Conservation (phyloP, 257 asterid genomes). For the Voacanga thouarsii region DNA sequence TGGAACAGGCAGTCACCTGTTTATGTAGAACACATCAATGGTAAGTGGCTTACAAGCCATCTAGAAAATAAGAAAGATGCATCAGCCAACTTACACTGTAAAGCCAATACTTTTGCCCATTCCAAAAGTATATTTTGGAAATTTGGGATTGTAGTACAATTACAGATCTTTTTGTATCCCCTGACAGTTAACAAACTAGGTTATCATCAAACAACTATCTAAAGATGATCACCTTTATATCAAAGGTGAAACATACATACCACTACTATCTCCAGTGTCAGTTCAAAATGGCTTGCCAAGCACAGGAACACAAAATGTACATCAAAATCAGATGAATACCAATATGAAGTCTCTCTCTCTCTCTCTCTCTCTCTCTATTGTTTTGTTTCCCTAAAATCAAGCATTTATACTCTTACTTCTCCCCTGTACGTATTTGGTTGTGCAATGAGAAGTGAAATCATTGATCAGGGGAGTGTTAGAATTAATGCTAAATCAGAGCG, state of each 20-base stretch:
- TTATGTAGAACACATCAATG: slow-evolving; percentile 15
- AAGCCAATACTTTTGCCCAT: neutral
- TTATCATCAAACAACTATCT: no score
- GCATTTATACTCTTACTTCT: neutral
- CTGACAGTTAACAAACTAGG: no score
- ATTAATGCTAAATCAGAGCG: no score
- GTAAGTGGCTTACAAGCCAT: neutral
- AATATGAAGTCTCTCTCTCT: neutral
- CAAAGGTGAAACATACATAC: no score
- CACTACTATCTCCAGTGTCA: neutral
- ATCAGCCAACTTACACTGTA: neutral
- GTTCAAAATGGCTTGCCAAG: neutral
- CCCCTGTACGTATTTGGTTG: no score
- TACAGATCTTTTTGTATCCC: no score
- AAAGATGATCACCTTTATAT: no score
- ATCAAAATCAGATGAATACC: neutral
- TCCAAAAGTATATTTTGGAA: neutral
- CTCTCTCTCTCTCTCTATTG: neutral
- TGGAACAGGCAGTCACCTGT: slow-evolving; percentile 86
- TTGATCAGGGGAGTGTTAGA: no score
- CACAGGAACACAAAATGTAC: neutral
- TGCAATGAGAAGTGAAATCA: no score
- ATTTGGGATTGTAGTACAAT: neutral
- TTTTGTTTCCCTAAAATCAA: neutral
- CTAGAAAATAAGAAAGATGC: neutral